phyloP scores from a whole-genome alignment of 306 rosid genomes.

The Phaseolus lunatus region DNA sequence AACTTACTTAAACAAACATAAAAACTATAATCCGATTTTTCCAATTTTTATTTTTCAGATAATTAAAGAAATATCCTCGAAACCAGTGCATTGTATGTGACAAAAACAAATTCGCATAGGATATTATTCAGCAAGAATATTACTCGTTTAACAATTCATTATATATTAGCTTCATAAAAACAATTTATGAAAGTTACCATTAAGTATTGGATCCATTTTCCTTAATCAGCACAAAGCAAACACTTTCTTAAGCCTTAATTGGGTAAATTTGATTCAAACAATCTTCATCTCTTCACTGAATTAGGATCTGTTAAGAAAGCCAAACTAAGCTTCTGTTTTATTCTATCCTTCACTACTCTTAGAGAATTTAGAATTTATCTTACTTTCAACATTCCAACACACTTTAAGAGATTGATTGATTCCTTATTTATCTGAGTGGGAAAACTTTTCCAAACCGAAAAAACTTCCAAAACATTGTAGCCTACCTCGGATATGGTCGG shows the following conservation, averaged over 20 bases:
- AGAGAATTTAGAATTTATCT: not conserved
- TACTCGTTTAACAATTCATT: not conserved
- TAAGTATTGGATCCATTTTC: not conserved
- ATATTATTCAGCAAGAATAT: not conserved
- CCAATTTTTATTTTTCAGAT: no score
- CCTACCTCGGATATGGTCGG: slow-evolving; percentile 39
- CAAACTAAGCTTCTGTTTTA: not conserved
- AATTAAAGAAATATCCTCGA: no score
- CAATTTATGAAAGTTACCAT: not conserved
- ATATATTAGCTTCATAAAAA: not conserved
- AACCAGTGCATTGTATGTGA: no score
- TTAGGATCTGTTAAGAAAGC: not conserved
- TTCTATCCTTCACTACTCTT: not conserved
- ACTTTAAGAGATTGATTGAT: not conserved
- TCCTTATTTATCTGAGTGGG: not conserved
- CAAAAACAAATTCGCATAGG: no score
- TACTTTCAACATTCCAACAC: not conserved
- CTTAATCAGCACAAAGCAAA: not conserved
- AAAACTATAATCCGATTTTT: no score
- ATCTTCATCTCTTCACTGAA: not conserved
- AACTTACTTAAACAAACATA: no score
- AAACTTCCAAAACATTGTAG: slow-evolving; percentile 17
- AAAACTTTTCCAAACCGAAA: slow-evolving; percentile 17
- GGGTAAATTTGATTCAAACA: slow-evolving; percentile 6
- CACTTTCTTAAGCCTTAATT: not conserved